Evolutionary conservation across 768 basidiomycete species (phyloP).

Genomic region (Mycena polygramma): DNA sequence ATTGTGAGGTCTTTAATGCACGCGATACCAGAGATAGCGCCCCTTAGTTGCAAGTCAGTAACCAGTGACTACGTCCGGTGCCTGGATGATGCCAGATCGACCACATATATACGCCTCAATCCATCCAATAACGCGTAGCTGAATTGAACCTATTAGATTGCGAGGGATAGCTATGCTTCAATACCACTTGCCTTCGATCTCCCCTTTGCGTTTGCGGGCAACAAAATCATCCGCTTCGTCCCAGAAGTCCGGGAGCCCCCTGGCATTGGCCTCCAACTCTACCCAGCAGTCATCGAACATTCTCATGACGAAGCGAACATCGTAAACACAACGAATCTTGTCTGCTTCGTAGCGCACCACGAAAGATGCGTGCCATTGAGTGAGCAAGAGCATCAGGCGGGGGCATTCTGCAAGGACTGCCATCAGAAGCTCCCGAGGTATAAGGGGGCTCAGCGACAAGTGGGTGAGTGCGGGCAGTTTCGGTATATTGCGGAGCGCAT

Average conservation of each 20-base stretch:
- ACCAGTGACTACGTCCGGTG: too few relatives aligned
- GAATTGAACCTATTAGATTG: not conserved
- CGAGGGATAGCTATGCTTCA: not conserved
- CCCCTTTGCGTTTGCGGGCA: not conserved
- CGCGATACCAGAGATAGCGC: too few relatives aligned
- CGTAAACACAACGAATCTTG: not conserved
- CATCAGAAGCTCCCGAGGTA: not conserved
- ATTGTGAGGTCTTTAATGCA: too few relatives aligned
- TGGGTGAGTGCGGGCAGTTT: slow-evolving; percentile 10
- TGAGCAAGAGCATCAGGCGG: not conserved
- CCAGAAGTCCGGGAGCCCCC: not conserved
- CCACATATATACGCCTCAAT: not conserved
- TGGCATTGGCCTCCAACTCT: not conserved
- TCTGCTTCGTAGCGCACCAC: not conserved
- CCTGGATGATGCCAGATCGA: too few relatives aligned
- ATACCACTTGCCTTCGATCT: slow-evolving; percentile 1
- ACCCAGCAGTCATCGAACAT: not conserved
- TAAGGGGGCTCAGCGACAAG: not conserved
- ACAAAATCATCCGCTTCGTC: not conserved
- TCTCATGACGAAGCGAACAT: slow-evolving; percentile 7
- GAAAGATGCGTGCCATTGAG: not conserved
- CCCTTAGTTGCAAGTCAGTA: too few relatives aligned
- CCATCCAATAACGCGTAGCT: not conserved
- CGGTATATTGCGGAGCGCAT: not conserved
- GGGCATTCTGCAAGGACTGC: not conserved